phyloP scores from a whole-genome alignment of 805 yeast species.

The Barnettozyma wickerhamii region DNA sequence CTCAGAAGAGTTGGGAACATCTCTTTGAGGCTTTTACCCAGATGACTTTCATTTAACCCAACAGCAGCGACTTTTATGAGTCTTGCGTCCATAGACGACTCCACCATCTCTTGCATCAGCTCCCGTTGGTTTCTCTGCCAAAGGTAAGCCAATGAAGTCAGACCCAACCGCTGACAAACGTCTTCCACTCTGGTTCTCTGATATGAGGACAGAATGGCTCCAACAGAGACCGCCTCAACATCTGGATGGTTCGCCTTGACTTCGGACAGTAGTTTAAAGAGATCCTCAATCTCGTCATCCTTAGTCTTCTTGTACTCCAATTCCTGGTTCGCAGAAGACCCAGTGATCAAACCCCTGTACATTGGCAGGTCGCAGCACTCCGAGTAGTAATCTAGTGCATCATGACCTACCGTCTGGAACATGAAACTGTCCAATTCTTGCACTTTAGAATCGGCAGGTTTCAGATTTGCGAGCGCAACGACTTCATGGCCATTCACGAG shows the following conservation, averaged over 20 bases:
- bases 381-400: slow-evolving; percentile 58
- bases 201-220: slow-evolving; percentile 93
- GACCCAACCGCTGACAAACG: slow-evolving; percentile 71
- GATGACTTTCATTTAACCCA: slow-evolving; percentile 63
- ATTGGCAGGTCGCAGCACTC: slow-evolving; percentile 78
- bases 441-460: slow-evolving; percentile 47
- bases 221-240: slow-evolving; percentile 83
- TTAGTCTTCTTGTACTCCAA: slow-evolving; percentile 66
- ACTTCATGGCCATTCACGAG: slow-evolving; percentile 81
- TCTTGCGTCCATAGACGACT: slow-evolving; percentile 66
- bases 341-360: slow-evolving; percentile 61
- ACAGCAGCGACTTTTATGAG: slow-evolving; percentile 91
- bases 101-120: slow-evolving; percentile 78
- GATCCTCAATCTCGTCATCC: slow-evolving; percentile 86
- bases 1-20: slow-evolving; percentile 52
- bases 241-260: slow-evolving; percentile 61
- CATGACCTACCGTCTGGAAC: slow-evolving; percentile 98
- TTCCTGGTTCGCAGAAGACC: slow-evolving; percentile 56
- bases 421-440: slow-evolving; percentile 90
- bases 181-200: slow-evolving; percentile 92
- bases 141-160: slow-evolving; percentile 68
- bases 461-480: slow-evolving; percentile 78
- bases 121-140: slow-evolving; percentile 89
- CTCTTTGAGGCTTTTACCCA: slow-evolving; percentile 65
- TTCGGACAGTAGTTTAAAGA: slow-evolving; percentile 45